Evolutionary conservation across 768 basidiomycete species (phyloP).

Genomic region (Pleurotus djamor): DNA sequence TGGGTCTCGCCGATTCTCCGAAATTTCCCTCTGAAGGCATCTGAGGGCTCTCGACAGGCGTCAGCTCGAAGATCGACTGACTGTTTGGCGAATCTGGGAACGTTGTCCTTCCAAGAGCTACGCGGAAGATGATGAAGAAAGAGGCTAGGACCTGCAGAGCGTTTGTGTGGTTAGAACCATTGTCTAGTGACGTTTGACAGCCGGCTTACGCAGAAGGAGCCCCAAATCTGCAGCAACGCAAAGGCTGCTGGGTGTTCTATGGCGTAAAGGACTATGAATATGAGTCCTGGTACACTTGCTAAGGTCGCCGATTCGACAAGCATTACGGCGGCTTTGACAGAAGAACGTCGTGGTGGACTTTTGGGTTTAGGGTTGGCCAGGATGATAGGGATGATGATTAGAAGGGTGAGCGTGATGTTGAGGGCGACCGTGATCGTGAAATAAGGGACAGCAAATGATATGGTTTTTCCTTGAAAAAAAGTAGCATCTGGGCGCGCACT

Average conservation of each 20-base stretch:
- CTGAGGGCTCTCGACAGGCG: no score
- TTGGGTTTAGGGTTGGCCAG: neutral
- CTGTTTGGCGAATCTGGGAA: conserved; percentile 10
- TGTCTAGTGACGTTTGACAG: neutral
- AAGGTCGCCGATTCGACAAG: conserved; percentile 28
- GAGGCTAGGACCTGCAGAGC: conserved; percentile 12
- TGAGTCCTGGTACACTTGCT: conserved; percentile 24
- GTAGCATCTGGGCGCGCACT: conserved; percentile 24
- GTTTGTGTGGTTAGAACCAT: neutral
- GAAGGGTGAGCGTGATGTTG: conserved; percentile 26
- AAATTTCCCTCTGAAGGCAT: no score
- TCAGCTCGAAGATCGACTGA: no score
- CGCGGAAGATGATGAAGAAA: conserved; percentile 16
- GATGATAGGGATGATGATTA: conserved; percentile 22
- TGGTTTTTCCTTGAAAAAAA: conserved; percentile 22
- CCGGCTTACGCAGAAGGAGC: conserved; percentile 26
- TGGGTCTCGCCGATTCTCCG: no score
- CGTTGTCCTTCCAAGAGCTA: conserved; percentile 17
- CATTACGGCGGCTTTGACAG: conserved; percentile 19
- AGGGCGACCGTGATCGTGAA: conserved; percentile 24
- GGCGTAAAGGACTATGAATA: conserved; percentile 25
- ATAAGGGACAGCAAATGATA: conserved; percentile 28
- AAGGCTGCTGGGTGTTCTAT: conserved; percentile 20
- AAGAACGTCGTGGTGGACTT: neutral
- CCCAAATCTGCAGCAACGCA: conserved; percentile 26